These are phyloP conservation scores for Solanum pinnatisectum DNA, from an alignment of 257 asterid genomes.

Conservation along the genomic window DNA sequence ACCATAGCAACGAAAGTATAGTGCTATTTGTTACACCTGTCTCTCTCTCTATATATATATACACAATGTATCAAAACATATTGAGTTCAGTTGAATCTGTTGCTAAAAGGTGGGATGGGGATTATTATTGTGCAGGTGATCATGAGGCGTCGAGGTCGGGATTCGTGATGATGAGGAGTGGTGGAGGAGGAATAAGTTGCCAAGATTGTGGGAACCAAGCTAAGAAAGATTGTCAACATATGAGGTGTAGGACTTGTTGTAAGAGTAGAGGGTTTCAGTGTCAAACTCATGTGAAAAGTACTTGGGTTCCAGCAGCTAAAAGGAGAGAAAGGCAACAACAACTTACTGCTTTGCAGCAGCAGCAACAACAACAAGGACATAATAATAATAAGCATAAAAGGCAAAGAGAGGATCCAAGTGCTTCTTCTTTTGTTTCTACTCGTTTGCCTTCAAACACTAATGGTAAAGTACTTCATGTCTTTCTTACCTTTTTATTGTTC, in stretches of 20 bases:
- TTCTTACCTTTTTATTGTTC: background rate
- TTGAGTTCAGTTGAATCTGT: background rate
- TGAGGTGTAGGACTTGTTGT: constrained; percentile 61
- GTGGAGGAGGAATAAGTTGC: constrained; percentile 26
- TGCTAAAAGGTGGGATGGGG: background rate
- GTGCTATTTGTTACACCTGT: background rate
- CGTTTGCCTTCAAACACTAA: background rate
- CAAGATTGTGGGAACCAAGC: constrained; percentile 76
- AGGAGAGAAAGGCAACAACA: constrained; percentile 49
- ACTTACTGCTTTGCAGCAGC: background rate
- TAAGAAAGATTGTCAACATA: constrained; percentile 49
- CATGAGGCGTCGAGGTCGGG: constrained; percentile 1
- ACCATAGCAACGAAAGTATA: background rate
- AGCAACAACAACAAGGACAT: background rate
- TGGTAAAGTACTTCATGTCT: background rate
- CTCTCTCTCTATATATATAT: background rate
- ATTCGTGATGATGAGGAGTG: constrained; percentile 19
- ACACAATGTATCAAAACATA: background rate
- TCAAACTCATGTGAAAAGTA: constrained; percentile 53
- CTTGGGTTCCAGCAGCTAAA: constrained; percentile 59
- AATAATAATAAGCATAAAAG: constrained; percentile 14
- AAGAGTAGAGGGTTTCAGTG: constrained; percentile 55
- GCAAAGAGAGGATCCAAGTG: constrained; percentile 14
- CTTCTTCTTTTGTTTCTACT: background rate
- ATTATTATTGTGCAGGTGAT: background rate